Evolutionary conservation across 2,329 filamentous ascomycete species (phyloP).

Genomic region (Colletotrichum ledebouriae): DNA sequence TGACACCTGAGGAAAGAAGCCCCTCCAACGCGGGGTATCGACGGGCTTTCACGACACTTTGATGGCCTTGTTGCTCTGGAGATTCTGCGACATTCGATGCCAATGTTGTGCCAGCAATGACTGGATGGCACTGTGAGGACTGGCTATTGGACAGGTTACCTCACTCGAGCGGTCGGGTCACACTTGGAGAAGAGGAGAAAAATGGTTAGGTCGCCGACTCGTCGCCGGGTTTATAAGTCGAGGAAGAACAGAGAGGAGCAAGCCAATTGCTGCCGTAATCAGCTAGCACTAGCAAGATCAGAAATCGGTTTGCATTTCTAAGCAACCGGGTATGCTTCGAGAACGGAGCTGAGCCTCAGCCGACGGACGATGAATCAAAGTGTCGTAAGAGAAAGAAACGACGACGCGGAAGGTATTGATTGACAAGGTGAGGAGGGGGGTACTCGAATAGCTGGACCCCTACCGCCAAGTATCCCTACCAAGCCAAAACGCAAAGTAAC

Average conservation of each 20-base stretch:
- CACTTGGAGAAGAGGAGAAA: too few relatives aligned
- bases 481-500: slow-evolving; percentile 2
- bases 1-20: slow-evolving; percentile 33
- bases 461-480: slow-evolving; percentile 12
- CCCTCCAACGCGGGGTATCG: slow-evolving; percentile 39
- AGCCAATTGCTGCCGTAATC: neutral
- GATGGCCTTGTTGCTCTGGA: slow-evolving; percentile 16
- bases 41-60: neutral
- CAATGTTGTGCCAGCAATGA: too few relatives aligned
- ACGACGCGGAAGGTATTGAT: neutral
- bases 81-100: slow-evolving; percentile 29
- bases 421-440: slow-evolving; percentile 11
- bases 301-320: neutral
- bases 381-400: neutral
- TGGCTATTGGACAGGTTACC: too few relatives aligned
- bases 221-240: too few relatives aligned
- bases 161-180: too few relatives aligned
- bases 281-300: neutral
- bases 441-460: slow-evolving; percentile 9
- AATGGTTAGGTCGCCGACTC: neutral
- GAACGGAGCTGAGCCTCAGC: neutral
- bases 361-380: slow-evolving; percentile 1
- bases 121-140: neutral
- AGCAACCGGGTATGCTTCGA: neutral
- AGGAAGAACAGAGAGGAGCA: neutral